These are phyloP conservation scores for Linnemannia hyalina DNA, from an alignment of 192 early-diverging fungal species.

Conservation along the genomic window DNA sequence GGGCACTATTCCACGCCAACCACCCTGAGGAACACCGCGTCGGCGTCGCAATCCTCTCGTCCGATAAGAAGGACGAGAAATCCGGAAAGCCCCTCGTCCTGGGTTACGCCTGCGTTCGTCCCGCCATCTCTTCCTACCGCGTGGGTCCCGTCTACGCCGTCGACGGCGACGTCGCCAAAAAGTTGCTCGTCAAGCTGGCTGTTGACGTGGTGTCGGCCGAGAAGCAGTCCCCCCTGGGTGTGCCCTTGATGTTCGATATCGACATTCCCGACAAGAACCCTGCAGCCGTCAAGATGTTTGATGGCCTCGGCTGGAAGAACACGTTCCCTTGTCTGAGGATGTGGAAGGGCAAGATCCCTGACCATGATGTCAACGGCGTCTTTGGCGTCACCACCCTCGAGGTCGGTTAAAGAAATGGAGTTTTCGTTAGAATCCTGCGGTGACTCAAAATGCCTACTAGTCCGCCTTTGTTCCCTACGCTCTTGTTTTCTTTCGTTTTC, in stretches of 20 bases:
- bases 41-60: slow-evolving; percentile 19
- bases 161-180: slow-evolving; percentile 34
- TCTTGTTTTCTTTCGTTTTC: background rate
- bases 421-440: no score
- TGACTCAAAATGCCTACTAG: no score
- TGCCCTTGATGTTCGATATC: slow-evolving; percentile 23
- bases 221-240: background rate
- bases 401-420: slow-evolving; percentile 23
- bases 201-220: slow-evolving; percentile 17
- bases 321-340: slow-evolving; percentile 47
- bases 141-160: slow-evolving; percentile 51
- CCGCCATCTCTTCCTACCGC: slow-evolving; percentile 48
- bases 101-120: slow-evolving; percentile 47
- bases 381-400: slow-evolving; percentile 41
- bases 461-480: no score
- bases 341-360: slow-evolving; percentile 54
- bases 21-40: slow-evolving; percentile 27
- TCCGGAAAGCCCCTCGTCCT: slow-evolving; percentile 18
- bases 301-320: slow-evolving; percentile 33
- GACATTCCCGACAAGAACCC: slow-evolving; percentile 34
- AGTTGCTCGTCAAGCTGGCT: slow-evolving; percentile 44
- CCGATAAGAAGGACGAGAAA: background rate
- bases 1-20: slow-evolving; percentile 28
- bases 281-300: slow-evolving; percentile 26
- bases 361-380: slow-evolving; percentile 47